Evolutionary conservation across 163 green algal species (phyloP).

Genomic region (Chloromonas sp.): DNA sequence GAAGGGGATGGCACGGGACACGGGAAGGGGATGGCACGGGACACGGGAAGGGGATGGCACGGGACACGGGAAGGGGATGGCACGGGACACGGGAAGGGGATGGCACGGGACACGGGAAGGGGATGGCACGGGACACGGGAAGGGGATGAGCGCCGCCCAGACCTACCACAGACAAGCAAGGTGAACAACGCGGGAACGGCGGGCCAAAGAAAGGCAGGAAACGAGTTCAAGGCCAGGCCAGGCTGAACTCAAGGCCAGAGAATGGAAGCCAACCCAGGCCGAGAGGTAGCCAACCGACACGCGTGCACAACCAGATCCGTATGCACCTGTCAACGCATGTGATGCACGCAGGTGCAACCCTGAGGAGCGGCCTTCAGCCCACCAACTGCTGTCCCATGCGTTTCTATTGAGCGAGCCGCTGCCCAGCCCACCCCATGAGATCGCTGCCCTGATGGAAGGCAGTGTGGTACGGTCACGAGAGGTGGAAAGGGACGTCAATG

Average conservation of each 20-base stretch:
- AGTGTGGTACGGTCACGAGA: not conserved
- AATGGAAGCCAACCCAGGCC: no score
- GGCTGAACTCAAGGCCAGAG: no score
- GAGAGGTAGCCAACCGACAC: no score
- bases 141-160: no score
- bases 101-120: no score
- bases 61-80: no score
- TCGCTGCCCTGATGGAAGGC: not conserved
- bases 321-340: not conserved
- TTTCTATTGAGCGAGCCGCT: not conserved
- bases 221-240: not conserved
- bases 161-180: not conserved
- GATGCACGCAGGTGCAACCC: not conserved
- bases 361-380: not conserved
- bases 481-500: not conserved
- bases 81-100: no score
- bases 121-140: no score
- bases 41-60: not conserved
- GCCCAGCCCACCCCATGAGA: not conserved
- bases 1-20: not conserved
- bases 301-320: not conserved
- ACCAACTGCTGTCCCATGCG: not conserved
- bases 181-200: not conserved
- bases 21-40: not conserved
- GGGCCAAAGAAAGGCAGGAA: not conserved